Evolutionary conservation across 202 grass and related monocot species (phyloP).

Genomic region (Schoenoplectus tabernaemontani): DNA sequence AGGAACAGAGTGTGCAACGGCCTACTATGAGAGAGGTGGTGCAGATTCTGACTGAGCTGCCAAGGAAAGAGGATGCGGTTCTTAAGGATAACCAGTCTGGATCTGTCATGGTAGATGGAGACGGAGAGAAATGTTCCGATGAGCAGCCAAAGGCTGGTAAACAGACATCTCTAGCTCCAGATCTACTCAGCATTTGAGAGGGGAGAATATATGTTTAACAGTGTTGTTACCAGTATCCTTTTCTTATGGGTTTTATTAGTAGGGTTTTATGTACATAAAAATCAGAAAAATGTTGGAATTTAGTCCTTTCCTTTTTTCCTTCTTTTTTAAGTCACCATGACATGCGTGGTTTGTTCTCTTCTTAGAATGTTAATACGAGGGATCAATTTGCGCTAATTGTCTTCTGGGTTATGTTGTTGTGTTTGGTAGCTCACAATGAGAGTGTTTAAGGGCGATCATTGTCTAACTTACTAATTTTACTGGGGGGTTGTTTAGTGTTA

Average conservation of each 20-base stretch:
- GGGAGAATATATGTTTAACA: background rate
- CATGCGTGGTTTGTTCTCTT: background rate
- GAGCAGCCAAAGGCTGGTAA: slow-evolving; percentile 16
- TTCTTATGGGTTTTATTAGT: slow-evolving; percentile 10
- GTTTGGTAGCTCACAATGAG: slow-evolving; percentile 12
- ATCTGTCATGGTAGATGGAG: background rate
- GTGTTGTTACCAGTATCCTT: background rate
- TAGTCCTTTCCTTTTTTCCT: background rate
- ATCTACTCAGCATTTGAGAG: slow-evolving; percentile 79
- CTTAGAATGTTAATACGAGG: background rate
- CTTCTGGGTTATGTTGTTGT: background rate
- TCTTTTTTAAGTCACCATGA: background rate
- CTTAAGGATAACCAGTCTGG: background rate
- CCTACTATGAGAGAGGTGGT: slow-evolving; percentile 90
- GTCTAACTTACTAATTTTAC: background rate
- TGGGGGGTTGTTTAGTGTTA: background rate
- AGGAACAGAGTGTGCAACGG: slow-evolving; percentile 72
- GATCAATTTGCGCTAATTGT: background rate
- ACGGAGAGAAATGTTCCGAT: slow-evolving; percentile 29
- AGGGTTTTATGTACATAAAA: slow-evolving; percentile 22
- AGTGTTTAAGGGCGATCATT: background rate
- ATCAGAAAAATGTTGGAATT: background rate
- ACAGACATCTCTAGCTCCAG: slow-evolving; percentile 20
- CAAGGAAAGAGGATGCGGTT: slow-evolving; percentile 6
- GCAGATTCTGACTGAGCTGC: slow-evolving; percentile 60